Evolutionary conservation across 345 rosid species (phyloP).

Genomic region (Camelina neglecta): DNA sequence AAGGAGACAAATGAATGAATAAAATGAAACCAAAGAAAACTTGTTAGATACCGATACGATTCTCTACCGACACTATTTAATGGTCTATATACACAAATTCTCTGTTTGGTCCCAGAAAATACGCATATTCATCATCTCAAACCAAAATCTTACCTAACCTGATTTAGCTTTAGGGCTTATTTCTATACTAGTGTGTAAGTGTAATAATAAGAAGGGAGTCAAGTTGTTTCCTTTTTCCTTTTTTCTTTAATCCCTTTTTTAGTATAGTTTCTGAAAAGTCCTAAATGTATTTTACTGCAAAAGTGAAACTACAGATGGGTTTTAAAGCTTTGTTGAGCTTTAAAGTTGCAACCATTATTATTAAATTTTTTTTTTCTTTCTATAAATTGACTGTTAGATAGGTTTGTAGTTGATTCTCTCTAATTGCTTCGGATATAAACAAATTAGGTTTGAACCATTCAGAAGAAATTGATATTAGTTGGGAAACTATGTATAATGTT

Average conservation of each 20-base stretch:
- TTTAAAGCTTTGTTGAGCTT: constrained; percentile 28
- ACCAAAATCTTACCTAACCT: constrained; percentile 19
- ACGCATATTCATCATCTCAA: background rate
- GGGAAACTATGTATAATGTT: background rate
- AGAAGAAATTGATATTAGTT: constrained; percentile 8
- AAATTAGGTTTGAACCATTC: constrained; percentile 6
- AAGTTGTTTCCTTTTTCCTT: background rate
- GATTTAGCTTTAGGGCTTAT: constrained; percentile 1
- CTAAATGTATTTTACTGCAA: background rate
- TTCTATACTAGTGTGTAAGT: background rate
- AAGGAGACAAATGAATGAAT: constrained; percentile 40
- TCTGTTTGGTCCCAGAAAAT: constrained; percentile 30
- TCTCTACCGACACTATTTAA: constrained; percentile 44
- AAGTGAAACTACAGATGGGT: constrained; percentile 8
- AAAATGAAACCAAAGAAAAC: constrained; percentile 31
- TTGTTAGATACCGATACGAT: constrained; percentile 24
- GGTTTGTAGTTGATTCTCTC: background rate
- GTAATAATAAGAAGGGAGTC: background rate
- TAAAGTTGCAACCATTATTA: constrained; percentile 14
- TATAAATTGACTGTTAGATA: too few relatives aligned
- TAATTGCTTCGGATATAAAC: constrained; percentile 1
- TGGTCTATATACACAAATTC: constrained; percentile 18
- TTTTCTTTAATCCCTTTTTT: background rate
- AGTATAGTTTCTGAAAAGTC: constrained; percentile 5
- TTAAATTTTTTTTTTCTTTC: background rate